These are phyloP conservation scores for Hypoxylon sp. DNA, from an alignment of 2,329 filamentous ascomycete genomes.

Conservation along the genomic window DNA sequence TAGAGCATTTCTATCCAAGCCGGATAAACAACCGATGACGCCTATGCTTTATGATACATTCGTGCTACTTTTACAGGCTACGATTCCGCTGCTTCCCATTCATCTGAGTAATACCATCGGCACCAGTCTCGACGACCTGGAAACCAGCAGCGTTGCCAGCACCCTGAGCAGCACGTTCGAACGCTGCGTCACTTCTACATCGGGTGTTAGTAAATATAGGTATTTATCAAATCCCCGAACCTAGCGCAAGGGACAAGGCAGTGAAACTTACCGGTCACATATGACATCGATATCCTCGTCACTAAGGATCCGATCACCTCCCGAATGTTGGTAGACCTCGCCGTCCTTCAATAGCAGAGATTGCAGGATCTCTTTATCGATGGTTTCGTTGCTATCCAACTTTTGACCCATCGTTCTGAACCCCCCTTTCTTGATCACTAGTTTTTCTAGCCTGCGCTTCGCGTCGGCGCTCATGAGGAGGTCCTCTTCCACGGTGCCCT, in stretches of 20 bases:
- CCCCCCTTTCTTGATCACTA: slow-evolving; percentile 94
- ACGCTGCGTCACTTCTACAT: slow-evolving; percentile 67
- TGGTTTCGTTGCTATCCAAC: slow-evolving; percentile 62
- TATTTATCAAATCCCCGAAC: not conserved
- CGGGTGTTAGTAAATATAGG: slow-evolving; percentile 24
- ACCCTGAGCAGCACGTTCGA: slow-evolving; percentile 80
- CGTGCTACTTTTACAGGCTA: not conserved
- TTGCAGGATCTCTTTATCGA: slow-evolving; percentile 71
- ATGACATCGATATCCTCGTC: slow-evolving; percentile 81
- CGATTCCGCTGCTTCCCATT: slow-evolving; percentile 24
- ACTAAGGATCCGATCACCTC: slow-evolving; percentile 75
- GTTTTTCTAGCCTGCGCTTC: slow-evolving; percentile 90
- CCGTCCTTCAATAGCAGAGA: slow-evolving; percentile 79
- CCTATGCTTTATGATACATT: slow-evolving; percentile 22
- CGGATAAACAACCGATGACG: slow-evolving; percentile 14
- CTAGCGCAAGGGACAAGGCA: not conserved
- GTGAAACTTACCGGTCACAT: slow-evolving; percentile 71
- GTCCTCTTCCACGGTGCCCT: slow-evolving; percentile 90
- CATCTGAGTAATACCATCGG: slow-evolving; percentile 61
- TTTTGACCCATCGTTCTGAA: slow-evolving; percentile 78
- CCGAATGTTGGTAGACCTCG: slow-evolving; percentile 68
- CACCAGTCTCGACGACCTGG: slow-evolving; percentile 81
- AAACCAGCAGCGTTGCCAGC: slow-evolving; percentile 78
- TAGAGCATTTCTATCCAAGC: not conserved
- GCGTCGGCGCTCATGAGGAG: slow-evolving; percentile 88